Conservation (phyloP, 495 filamentous ascomycete genomes). For the Trichoderma reesei region DNA sequence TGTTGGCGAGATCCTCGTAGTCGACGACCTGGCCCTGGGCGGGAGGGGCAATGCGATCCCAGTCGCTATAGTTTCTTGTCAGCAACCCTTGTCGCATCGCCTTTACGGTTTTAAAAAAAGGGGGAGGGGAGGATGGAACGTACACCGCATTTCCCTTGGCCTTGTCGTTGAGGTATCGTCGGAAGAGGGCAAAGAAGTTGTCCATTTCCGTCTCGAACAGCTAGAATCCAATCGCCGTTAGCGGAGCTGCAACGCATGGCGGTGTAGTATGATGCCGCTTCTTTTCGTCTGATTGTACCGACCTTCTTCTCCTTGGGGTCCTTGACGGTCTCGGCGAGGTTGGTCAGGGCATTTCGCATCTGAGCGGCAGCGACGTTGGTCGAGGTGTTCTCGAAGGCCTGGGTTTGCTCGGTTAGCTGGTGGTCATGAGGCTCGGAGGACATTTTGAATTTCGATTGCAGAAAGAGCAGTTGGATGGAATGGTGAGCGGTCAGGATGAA, state of each 20-base stretch:
- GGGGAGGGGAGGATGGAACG: conserved; percentile 17
- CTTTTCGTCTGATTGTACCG: conserved; percentile 14
- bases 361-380: conserved; percentile 95
- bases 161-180: conserved; percentile 95
- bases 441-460: background rate
- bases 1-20: conserved; percentile 76
- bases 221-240: conserved; percentile 25
- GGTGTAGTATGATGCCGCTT: background rate
- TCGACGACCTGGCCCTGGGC: conserved; percentile 85
- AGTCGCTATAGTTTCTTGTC: conserved; percentile 49
- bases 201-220: conserved; percentile 98
- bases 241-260: background rate
- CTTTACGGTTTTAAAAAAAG: conserved; percentile 6
- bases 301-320: conserved; percentile 78
- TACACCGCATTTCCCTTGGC: conserved; percentile 88
- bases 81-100: conserved; percentile 13
- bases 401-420: conserved; percentile 10
- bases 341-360: conserved; percentile 96
- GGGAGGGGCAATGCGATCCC: conserved; percentile 91
- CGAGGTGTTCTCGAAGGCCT: conserved; percentile 99
- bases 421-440: background rate
- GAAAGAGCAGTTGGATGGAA: background rate
- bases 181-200: conserved; percentile 98
- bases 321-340: conserved; percentile 79
- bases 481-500: background rate